Evolutionary conservation across 768 basidiomycete genomes (phyloP).

Genomic region (Pulveroboletus sp.): DNA sequence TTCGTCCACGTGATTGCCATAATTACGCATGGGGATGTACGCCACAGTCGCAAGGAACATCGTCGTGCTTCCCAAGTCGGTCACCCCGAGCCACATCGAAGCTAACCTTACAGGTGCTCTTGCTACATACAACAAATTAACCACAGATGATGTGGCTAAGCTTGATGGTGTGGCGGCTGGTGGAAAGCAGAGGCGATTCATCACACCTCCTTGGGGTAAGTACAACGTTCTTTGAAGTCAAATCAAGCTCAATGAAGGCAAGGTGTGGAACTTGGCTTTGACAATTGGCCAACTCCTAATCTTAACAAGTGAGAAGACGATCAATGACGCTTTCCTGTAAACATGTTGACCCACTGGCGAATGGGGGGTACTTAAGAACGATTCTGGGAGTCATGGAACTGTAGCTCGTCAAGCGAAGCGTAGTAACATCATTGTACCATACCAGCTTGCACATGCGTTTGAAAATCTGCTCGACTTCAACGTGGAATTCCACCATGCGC

Average conservation of each 20-base stretch:
- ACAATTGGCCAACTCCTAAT: slow-evolving; percentile 47
- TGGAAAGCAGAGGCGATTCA: slow-evolving; percentile 68
- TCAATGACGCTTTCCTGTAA: neutral
- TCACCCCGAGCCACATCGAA: slow-evolving; percentile 65
- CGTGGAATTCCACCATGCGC: too few relatives aligned
- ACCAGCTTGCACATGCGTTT: too few relatives aligned
- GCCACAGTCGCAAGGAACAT: slow-evolving; percentile 54
- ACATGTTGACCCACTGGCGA: neutral
- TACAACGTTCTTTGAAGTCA: slow-evolving; percentile 16
- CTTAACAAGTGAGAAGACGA: slow-evolving; percentile 2
- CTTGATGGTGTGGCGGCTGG: slow-evolving; percentile 55
- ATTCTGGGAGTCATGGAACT: neutral
- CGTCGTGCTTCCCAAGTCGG: slow-evolving; percentile 74
- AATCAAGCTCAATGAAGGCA: slow-evolving; percentile 14
- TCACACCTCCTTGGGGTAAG: slow-evolving; percentile 74
- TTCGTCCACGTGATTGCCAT: neutral
- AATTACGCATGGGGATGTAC: neutral
- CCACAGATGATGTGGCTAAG: slow-evolving; percentile 47
- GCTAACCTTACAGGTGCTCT: slow-evolving; percentile 55
- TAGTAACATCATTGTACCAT: too few relatives aligned
- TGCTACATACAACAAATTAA: slow-evolving; percentile 44
- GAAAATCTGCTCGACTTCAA: too few relatives aligned
- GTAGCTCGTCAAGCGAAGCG: too few relatives aligned
- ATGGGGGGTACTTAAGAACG: neutral
- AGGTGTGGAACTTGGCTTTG: slow-evolving; percentile 70